These are phyloP conservation scores for Fragilariopsis cylindrus DNA, from an alignment of 108 stramenopile species.

Conservation along the genomic window DNA sequence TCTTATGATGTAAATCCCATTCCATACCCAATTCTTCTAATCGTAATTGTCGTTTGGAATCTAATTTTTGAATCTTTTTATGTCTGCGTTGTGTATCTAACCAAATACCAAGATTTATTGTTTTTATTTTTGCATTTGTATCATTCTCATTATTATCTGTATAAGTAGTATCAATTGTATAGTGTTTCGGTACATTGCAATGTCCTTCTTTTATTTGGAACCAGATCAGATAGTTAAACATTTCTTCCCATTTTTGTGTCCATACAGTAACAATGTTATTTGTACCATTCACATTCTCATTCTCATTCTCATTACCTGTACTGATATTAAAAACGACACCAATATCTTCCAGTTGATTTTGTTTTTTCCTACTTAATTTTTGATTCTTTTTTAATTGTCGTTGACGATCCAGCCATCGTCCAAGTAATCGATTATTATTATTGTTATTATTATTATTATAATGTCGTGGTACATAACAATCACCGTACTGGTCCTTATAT, in stretches of 20 bases:
- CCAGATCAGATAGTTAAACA: neutral
- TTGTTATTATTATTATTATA: slow-evolving; percentile 1
- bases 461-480: slow-evolving; percentile 10
- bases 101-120: slow-evolving; percentile 18
- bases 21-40: neutral
- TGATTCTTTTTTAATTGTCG: neutral
- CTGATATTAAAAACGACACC: neutral
- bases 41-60: neutral
- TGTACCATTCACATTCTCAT: too few relatives aligned
- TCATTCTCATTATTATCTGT: neutral
- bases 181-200: slow-evolving; percentile 10
- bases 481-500: neutral
- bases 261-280: too few relatives aligned
- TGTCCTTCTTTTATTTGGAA: neutral
- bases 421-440: neutral
- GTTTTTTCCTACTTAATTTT: neutral
- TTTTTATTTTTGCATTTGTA: neutral
- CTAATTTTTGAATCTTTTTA: neutral
- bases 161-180: neutral
- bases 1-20: neutral
- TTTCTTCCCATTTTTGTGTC: slow-evolving; percentile 2
- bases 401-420: slow-evolving; percentile 13
- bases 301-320: too few relatives aligned
- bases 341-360: slow-evolving; percentile 3
- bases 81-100: neutral